Conservation (phyloP, 225 moss, liverwort and hornwort genomes). For the Marchantia polymorpha region DNA sequence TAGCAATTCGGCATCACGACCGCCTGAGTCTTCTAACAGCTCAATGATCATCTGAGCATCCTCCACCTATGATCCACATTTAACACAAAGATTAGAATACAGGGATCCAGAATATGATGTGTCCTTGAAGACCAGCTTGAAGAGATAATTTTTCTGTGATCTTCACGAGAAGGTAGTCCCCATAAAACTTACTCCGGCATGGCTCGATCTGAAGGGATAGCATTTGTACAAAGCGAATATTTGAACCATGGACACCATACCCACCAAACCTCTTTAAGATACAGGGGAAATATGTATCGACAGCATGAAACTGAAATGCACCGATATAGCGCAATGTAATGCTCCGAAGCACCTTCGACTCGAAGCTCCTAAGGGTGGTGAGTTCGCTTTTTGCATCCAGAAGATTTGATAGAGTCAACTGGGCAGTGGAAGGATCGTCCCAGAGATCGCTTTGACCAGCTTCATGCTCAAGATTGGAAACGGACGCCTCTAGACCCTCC, state of each 20-base stretch:
- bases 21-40: conserved; percentile 70
- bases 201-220: too few relatives aligned
- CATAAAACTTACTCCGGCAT: too few relatives aligned
- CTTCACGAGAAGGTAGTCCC: too few relatives aligned
- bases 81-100: neutral
- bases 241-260: too few relatives aligned
- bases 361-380: conserved; percentile 62
- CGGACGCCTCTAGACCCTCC: conserved; percentile 59
- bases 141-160: too few relatives aligned
- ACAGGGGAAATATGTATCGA: too few relatives aligned
- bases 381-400: conserved; percentile 71
- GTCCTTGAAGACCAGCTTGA: too few relatives aligned
- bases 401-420: conserved; percentile 64
- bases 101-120: too few relatives aligned
- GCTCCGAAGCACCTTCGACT: conserved; percentile 42
- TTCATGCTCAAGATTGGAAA: conserved; percentile 74
- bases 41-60: conserved; percentile 85
- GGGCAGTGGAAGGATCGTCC: conserved; percentile 80
- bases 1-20: conserved; percentile 66
- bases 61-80: conserved; percentile 45
- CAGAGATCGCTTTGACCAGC: conserved; percentile 69
- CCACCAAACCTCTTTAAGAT: too few relatives aligned
- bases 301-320: too few relatives aligned
- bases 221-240: too few relatives aligned
- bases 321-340: neutral